Conservation (phyloP, 1,284 basidiomycete genomes). For the Leucocoprinus gongylophorus region DNA sequence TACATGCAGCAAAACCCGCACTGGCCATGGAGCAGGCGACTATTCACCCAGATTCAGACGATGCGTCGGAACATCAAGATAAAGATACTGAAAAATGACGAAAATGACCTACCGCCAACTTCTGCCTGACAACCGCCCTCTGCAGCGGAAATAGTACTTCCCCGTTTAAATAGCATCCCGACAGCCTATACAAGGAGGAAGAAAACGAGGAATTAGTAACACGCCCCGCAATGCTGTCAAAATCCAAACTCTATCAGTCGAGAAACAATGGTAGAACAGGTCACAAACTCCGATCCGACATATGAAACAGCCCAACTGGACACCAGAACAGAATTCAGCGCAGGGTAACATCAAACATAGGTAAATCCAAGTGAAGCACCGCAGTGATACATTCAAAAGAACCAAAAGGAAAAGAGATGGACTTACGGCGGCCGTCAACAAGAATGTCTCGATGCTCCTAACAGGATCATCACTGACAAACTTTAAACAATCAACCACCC, state of each 20-base stretch:
- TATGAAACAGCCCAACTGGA: background rate
- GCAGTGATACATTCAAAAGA: background rate
- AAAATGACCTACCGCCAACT: slow-evolving; percentile 56
- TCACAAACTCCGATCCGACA: background rate
- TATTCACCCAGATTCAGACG: slow-evolving; percentile 22
- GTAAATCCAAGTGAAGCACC: background rate
- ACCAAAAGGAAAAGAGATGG: background rate
- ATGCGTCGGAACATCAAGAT: background rate
- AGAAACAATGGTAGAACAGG: background rate
- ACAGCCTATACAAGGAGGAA: slow-evolving; percentile 50
- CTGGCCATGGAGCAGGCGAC: slow-evolving; percentile 91
- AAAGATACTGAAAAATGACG: background rate
- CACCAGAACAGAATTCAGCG: background rate
- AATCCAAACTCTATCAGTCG: background rate
- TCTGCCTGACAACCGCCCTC: slow-evolving; percentile 89
- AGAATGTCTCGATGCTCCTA: slow-evolving; percentile 69
- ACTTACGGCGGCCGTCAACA: slow-evolving; percentile 55
- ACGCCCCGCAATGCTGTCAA: background rate
- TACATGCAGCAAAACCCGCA: slow-evolving; percentile 89
- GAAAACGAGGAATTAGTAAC: background rate
- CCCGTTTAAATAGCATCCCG: slow-evolving; percentile 96
- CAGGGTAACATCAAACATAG: too few relatives aligned
- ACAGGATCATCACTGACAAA: slow-evolving; percentile 88
- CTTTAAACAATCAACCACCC: slow-evolving; percentile 25
- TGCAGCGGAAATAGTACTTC: slow-evolving; percentile 93